Evolutionary conservation across 2,329 filamentous ascomycete genomes (phyloP), one percentile per base, ranked within the genome.

Genomic region (Thielaviopsis ethacetica): DNA sequence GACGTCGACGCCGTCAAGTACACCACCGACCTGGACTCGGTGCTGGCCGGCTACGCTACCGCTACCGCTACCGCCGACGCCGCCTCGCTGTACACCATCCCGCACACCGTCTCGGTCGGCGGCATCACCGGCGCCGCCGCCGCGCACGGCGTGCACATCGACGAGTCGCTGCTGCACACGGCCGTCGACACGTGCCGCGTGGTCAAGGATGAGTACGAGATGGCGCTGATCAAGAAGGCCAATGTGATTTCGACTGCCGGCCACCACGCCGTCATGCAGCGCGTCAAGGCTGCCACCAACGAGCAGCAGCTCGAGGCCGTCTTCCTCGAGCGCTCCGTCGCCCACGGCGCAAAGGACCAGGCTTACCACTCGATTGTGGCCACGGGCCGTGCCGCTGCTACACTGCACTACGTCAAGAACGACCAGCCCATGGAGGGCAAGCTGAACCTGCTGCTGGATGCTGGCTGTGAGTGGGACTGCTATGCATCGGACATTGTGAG

Each of bases 341-440:
- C 83, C 56, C 77, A 84, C 62, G 87, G 86, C 24, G 85, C 86
- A 57, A 85, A 83, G 67, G 83, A 93, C 65, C 89, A 94, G 75
- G 85, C 91, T 0, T 97, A 97, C 71, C 81, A 86, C 64, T 84
- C 85, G 62, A 96, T 97, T 66, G 83, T 93, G 19, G 91, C 89
- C 0, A 81, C 81, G 38, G 91, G 91, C 12, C 78, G 82, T 5
- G 84, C 87, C 17, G 91, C 86, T 0, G 88, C 90, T 5, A 93
- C 88, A 1, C 77, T 96, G 38, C 91, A 96, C 72, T 96, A 96
- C 66, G 81, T 89, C 24, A 81, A 85, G 67, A 95, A 95, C 69
- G 76, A 90, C 63, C 77, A 84, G 66, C 76, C 83, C 0, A 72
- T 91, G 41, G 71, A 73, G 0, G 82, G 81, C 51, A 90, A 91